A percentile compares a stretch with the other conserved stretches of the same genome.
Conservation (phyloP, 2,329 filamentous ascomycete species). For the Chrysoporthe cubensis region DNA sequence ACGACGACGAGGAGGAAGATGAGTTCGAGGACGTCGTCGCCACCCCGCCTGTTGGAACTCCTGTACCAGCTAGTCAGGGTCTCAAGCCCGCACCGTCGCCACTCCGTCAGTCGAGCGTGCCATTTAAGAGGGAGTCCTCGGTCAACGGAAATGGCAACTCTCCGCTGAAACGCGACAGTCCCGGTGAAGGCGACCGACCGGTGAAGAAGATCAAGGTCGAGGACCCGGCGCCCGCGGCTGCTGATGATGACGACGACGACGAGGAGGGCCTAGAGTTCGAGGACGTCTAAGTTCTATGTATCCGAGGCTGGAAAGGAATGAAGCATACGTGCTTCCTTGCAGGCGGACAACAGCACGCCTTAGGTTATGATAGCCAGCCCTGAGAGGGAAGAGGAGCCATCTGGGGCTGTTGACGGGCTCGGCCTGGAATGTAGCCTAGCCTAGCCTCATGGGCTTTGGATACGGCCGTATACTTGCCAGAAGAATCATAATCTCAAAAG, state of each 20-base stretch:
- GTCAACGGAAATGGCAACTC: slow-evolving; percentile 31
- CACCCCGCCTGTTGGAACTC: slow-evolving; percentile 37
- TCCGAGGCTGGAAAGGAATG: neutral
- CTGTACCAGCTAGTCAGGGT: slow-evolving; percentile 17
- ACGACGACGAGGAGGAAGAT: slow-evolving; percentile 44
- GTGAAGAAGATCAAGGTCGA: slow-evolving; percentile 67
- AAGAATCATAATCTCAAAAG: neutral
- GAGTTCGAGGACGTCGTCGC: slow-evolving; percentile 57
- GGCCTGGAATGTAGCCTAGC: neutral
- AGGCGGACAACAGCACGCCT: slow-evolving; percentile 24
- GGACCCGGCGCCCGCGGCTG: slow-evolving; percentile 34
- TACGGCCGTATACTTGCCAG: neutral
- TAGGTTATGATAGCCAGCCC: neutral
- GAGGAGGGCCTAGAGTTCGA: slow-evolving; percentile 64
- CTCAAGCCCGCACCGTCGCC: slow-evolving; percentile 33
- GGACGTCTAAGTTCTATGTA: slow-evolving; percentile 48
- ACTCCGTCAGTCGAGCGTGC: slow-evolving; percentile 35
- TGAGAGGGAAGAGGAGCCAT: neutral
- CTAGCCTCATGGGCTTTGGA: neutral
- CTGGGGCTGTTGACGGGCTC: neutral
- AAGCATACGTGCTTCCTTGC: neutral
- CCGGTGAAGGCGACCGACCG: slow-evolving; percentile 47
- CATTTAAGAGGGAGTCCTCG: slow-evolving; percentile 38
- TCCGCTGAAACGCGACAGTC: slow-evolving; percentile 28
- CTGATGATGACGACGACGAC: slow-evolving; percentile 43